These are phyloP conservation scores for Datura wrightii DNA, from an alignment of 257 asterid genomes.

Conservation along the genomic window DNA sequence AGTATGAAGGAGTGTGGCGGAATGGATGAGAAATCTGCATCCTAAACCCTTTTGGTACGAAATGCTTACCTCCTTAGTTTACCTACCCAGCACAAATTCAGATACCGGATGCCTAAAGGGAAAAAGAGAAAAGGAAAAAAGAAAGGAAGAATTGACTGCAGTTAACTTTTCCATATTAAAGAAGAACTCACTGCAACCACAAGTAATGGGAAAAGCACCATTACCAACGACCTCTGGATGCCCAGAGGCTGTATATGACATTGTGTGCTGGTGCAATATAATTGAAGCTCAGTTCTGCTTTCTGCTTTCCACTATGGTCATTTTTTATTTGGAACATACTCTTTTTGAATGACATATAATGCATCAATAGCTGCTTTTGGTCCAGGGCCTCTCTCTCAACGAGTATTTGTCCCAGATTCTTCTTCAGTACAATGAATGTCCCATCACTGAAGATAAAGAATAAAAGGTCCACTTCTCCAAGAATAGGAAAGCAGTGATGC, in stretches of 20 bases:
- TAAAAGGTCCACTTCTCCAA: not conserved
- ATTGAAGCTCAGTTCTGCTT: conserved; percentile 28
- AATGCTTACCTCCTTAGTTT: not conserved
- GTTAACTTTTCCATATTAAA: not conserved
- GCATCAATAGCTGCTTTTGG: conserved; percentile 10
- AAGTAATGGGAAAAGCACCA: conserved; percentile 24
- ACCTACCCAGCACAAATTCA: not conserved
- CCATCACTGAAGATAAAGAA: conserved; percentile 15
- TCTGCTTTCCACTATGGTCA: conserved; percentile 31
- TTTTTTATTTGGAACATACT: conserved; percentile 18
- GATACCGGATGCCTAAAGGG: conserved; percentile 18
- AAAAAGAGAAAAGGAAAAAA: not conserved
- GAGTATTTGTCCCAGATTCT: conserved; percentile 25
- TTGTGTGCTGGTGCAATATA: conserved; percentile 29
- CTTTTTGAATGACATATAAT: not conserved
- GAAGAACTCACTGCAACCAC: conserved; percentile 4
- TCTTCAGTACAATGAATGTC: not conserved
- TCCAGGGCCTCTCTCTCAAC: conserved; percentile 17
- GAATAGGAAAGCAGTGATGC: not conserved
- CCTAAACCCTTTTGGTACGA: not conserved
- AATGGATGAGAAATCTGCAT: not conserved
- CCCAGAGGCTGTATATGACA: not conserved
- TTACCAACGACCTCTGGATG: not conserved
- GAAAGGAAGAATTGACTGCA: conserved; percentile 17
- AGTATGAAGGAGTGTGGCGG: not conserved